Base-by-base conservation (phyloP, 1,139 yeast genomes). In the Casaregolazyma suthepensis region DNA sequence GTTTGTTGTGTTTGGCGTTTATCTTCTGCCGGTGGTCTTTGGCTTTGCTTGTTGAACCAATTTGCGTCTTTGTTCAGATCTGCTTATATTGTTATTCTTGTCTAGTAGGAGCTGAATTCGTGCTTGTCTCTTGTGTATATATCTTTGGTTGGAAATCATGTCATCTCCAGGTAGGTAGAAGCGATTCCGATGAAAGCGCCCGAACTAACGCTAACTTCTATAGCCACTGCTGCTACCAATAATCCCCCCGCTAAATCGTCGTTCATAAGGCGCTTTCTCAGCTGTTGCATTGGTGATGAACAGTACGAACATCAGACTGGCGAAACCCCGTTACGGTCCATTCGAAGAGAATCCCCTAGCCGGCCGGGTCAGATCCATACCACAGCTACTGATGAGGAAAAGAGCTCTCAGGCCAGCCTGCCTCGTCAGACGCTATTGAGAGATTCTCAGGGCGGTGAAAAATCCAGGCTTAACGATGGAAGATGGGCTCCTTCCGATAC, bases 401-500 rank as follows among this genome's bases (percentile, higher is more conserved):
- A 40, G 15, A 12, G 37, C 15, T 12, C 17, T 5, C 40, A 20
- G 15, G 15, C 35, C 23, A 10, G 22, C 38, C 18, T 40, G 3
- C 50, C 44, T 17, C 40, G 50, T 9, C 40, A 37, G 2, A 37
- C 50, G 2, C 17, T 47, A n/a, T 23, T 47, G 26, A 20, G 38
- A 15, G 52, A 46, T 10, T 43, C 44, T 10, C 47, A 49, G 15
- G 52, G 47, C 2, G 37, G 43, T 13, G 52, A 46, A 12, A 43
- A 43, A n/a, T 43, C 48, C 9, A 23, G 47, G 22, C 42, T 43
- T n/a, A 43, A 43, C 15, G 52, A 49, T 35, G 52, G 52, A 17
- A 23, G 52, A 19, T 49, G 52, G 52, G 31, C 44, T 12, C 52
- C 52, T 5, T 43, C 46, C 6, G 45, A 37, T 20, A 49, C 47